Evolutionary conservation across 768 basidiomycete genomes (phyloP).

Genomic region (Tricholoma furcatifolium): DNA sequence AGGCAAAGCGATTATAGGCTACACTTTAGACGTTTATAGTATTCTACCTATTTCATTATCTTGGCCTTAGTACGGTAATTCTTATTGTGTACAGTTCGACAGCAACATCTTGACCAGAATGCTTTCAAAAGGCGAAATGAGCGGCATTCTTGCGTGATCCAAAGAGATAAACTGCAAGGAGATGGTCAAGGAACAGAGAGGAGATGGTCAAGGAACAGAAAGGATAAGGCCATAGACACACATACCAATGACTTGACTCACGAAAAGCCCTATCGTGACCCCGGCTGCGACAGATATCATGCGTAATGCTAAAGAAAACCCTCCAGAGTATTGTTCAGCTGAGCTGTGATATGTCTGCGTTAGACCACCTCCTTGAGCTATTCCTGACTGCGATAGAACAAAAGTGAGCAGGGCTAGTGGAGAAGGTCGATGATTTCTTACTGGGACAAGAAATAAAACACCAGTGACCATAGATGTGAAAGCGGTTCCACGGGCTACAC

Average conservation of each 20-base stretch:
- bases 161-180: conserved; percentile 60
- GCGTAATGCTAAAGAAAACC: conserved; percentile 75
- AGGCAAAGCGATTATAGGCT: conserved; percentile 22
- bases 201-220: neutral
- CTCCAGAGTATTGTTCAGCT: conserved; percentile 69
- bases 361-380: conserved; percentile 73
- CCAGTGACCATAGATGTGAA: conserved; percentile 93
- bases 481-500: conserved; percentile 73
- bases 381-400: conserved; percentile 52
- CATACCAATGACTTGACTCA: conserved; percentile 66
- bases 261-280: conserved; percentile 82
- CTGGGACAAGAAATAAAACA: conserved; percentile 88
- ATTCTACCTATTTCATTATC: conserved; percentile 20
- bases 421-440: conserved; percentile 34
- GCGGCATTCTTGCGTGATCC: conserved; percentile 71
- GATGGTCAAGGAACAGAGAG: neutral
- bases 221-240: too few species aligned
- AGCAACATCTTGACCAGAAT: neutral
- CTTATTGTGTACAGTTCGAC: conserved; percentile 7
- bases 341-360: conserved; percentile 59
- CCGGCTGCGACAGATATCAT: conserved; percentile 87
- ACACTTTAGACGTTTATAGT: conserved; percentile 20
- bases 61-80: conserved; percentile 19
- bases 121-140: conserved; percentile 67
- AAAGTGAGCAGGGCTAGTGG: neutral